Evolutionary conservation across 23 red algal species (phyloP).

Genomic region (Porphyridium purpureum): DNA sequence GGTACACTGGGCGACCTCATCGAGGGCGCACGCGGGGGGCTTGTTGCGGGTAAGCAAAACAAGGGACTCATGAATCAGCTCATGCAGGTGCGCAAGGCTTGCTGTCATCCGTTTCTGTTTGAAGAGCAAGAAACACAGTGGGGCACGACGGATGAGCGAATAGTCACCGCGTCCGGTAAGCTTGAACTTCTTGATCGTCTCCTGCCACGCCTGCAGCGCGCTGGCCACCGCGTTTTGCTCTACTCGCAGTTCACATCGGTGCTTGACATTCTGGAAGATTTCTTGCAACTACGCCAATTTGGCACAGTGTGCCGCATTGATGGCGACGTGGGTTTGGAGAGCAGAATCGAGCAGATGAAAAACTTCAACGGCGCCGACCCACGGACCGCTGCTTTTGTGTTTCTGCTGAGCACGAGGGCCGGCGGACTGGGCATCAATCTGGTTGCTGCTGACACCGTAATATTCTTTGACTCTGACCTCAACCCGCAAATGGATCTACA

Average conservation of each 20-base stretch:
- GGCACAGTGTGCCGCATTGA: slow-evolving; percentile 21
- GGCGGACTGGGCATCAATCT: slow-evolving; percentile 25
- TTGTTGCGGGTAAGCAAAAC: slow-evolving; percentile 1
- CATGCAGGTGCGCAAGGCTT: slow-evolving; percentile 38
- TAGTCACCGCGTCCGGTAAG: slow-evolving; percentile 16
- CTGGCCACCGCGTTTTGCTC: slow-evolving; percentile 20
- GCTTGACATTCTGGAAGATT: slow-evolving; percentile 38
- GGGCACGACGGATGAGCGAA: slow-evolving; percentile 4
- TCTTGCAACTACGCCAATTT: slow-evolving; percentile 13
- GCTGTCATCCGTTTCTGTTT: slow-evolving; percentile 34
- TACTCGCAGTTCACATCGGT: slow-evolving; percentile 32
- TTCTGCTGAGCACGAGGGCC: slow-evolving; percentile 24
- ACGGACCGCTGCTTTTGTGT: slow-evolving; percentile 10
- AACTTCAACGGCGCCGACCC: slow-evolving; percentile 8
- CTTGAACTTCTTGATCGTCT: slow-evolving; percentile 18
- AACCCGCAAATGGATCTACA: slow-evolving; percentile 40
- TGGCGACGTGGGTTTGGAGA: slow-evolving; percentile 11
- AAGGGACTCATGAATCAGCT: slow-evolving; percentile 18
- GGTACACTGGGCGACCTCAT: slow-evolving; percentile 4
- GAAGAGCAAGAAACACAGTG: slow-evolving; percentile 3
- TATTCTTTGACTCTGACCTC: slow-evolving; percentile 17
- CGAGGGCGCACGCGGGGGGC: no score
- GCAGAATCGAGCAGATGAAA: slow-evolving; percentile 7
- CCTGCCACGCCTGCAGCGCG: slow-evolving; percentile 9
- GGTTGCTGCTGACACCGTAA: slow-evolving; percentile 18